Base-by-base conservation (phyloP, 441 rosid species). In the Erysimum cheiri region DNA sequence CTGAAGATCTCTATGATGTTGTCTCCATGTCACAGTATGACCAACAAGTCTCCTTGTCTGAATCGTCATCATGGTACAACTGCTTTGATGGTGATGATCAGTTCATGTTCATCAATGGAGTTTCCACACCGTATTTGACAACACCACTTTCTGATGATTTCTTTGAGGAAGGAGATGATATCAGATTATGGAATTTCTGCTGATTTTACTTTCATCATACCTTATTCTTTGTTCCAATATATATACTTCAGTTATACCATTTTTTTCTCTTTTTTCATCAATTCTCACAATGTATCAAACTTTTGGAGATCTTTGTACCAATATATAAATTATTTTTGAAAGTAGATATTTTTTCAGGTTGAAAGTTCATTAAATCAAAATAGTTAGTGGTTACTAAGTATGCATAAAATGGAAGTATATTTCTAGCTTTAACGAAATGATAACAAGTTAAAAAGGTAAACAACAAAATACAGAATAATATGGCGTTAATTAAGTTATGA, bases 101-200 rank as follows among this genome's bases (percentile, higher is more conserved):
- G 49, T 72, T 72, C n/a, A 59, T 77, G 69, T 79, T 85, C 76
- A 61, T 78, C 54, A 77, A 59, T 50, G 76, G 76, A 11, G 64
- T 43, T 36, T 17, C 62, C 12, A 40, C 77, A 0, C 75, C 77
- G 43, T 81, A 80, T 73, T 79, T 79, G 33, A 78, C 78, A 6
- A 61, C 73, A 15, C 22, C 67, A 50, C 28, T 26, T 60, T 33
- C 80, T 15, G 89, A 88, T 68, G 90, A 86, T 79, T 82, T 84
- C 47, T 78, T 80, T 31, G 96, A 85, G 64, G 87, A 84, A 63
- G 86, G 78, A 24, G 91, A 89, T 63, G 91, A 89, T 63, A 80
- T 92, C 70, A 85, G 85, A 56, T 77, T 92, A 12, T 92, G 97
- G 97, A 88, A 82, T 78, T 92, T 92, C 77, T 77, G 83, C 75